Evolutionary conservation across 2,329 filamentous ascomycete species (phyloP).

Genomic region (Mariannaea elegans): DNA sequence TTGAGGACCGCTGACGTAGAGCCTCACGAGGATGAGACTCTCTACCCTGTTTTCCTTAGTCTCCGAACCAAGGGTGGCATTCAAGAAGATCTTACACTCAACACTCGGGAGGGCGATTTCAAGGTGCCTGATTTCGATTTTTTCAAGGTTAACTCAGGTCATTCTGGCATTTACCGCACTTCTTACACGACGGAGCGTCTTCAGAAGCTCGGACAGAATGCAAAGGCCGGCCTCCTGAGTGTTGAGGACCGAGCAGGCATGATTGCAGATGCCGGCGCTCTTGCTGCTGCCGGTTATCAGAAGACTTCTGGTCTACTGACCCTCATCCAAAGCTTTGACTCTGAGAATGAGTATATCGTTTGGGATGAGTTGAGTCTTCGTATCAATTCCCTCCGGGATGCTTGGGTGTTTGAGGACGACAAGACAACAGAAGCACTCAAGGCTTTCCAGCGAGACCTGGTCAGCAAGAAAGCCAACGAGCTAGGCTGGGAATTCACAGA

Average conservation of each 20-base stretch:
- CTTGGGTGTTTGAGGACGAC: slow-evolving; percentile 83
- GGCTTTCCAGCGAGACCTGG: slow-evolving; percentile 81
- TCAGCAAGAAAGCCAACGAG: slow-evolving; percentile 82
- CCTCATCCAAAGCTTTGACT: slow-evolving; percentile 83
- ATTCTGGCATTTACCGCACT: slow-evolving; percentile 91
- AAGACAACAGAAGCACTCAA: slow-evolving; percentile 79
- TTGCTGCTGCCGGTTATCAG: slow-evolving; percentile 90
- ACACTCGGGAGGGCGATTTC: slow-evolving; percentile 75
- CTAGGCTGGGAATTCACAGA: slow-evolving; percentile 90
- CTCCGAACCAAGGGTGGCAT: slow-evolving; percentile 86
- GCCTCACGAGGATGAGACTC: slow-evolving; percentile 86
- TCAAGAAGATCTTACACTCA: slow-evolving; percentile 74
- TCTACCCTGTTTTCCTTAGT: slow-evolving; percentile 91
- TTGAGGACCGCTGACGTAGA: slow-evolving; percentile 91
- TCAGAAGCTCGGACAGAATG: slow-evolving; percentile 86
- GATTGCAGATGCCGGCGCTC: slow-evolving; percentile 90
- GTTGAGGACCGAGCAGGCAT: slow-evolving; percentile 95
- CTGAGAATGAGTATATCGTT: slow-evolving; percentile 89
- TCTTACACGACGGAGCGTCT: slow-evolving; percentile 86
- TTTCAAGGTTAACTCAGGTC: slow-evolving; percentile 96
- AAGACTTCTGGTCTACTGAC: slow-evolving; percentile 90
- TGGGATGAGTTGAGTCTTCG: slow-evolving; percentile 92
- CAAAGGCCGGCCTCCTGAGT: slow-evolving; percentile 73
- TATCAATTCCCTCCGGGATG: slow-evolving; percentile 78
- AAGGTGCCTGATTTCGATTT: slow-evolving; percentile 84